A percentile compares a stretch with the other conserved stretches of the same genome.
Evolutionary conservation across 768 basidiomycete species (phyloP).

Genomic region (Serendipita sp.): DNA sequence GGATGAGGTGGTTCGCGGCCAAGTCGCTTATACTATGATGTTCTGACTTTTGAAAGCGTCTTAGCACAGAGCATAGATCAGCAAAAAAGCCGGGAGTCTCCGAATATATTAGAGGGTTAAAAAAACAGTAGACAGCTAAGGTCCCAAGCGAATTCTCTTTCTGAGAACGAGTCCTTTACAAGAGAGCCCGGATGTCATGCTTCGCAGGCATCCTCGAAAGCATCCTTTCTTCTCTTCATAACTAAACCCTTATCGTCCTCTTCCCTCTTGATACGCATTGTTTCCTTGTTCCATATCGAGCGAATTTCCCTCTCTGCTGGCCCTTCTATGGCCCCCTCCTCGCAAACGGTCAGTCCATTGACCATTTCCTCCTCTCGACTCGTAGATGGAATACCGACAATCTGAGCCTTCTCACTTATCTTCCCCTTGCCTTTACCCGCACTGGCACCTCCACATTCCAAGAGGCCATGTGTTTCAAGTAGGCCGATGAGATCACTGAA

Average conservation of each 20-base stretch:
- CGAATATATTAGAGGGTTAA: too few species aligned
- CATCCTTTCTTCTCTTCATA: not conserved
- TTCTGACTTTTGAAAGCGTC: too few species aligned
- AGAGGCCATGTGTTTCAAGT: slow-evolving; percentile 56
- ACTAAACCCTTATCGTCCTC: not conserved
- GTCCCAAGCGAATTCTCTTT: too few species aligned
- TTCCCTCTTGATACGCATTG: slow-evolving; percentile 8
- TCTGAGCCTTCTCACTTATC: slow-evolving; percentile 3
- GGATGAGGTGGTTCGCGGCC: too few species aligned
- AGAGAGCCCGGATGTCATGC: not conserved
- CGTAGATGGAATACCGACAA: slow-evolving; percentile 5
- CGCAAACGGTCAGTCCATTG: slow-evolving; percentile 6
- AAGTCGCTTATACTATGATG: too few species aligned
- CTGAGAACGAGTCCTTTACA: too few species aligned
- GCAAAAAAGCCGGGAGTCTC: too few species aligned
- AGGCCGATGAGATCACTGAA: slow-evolving; percentile 56
- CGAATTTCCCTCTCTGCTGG: slow-evolving; percentile 10
- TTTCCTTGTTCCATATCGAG: slow-evolving; percentile 9
- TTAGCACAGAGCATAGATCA: too few species aligned
- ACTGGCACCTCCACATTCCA: slow-evolving; percentile 14
- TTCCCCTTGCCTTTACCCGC: slow-evolving; percentile 1
- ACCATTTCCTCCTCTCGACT: slow-evolving; percentile 9
- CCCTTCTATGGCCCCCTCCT: not conserved
- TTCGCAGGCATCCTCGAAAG: slow-evolving; percentile 9
- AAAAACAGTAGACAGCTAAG: too few species aligned